Base-by-base conservation (phyloP, 208 protist genomes). In the Leishmania turanica region DNA sequence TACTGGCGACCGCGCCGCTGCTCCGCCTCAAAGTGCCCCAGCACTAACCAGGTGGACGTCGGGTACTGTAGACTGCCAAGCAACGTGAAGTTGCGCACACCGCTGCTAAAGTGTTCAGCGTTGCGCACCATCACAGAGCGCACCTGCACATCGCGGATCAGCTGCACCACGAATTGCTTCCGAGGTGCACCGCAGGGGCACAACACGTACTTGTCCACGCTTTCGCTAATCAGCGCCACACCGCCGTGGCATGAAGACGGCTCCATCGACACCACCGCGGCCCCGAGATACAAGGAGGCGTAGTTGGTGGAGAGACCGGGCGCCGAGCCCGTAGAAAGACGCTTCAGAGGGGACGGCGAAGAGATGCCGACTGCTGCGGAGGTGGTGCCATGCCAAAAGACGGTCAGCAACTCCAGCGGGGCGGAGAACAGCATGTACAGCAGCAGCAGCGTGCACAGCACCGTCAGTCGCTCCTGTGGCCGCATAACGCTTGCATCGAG, bases 51-150 rank as follows among this genome's bases (percentile, higher is more conserved):
- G 47, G 66, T 58, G 51, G 77, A 13, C 21, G 65, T 80, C 49
- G 77, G 77, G 77, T 80, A 74, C 65, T 74, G 64, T 47, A 47
- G 47, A 64, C 75, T 78, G 24, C 75, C 75, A 19, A 78, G 75
- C 75, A 78, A 31, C 31, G 77, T 80, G 66, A 80, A 80, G 66
- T 74, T 80, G 77, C 77, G 77, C 49, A 80, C 77, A 56, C 68
- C 77, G 66, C 77, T 80, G 66, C 64, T 72, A 45, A 80, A 75
- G 77, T 80, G 68, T 53, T 74, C 77, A 11, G 77, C 65, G 40
- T 80, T 75, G 34, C 68, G 77, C 77, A 80, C 27, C 77, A 80
- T 64, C 31, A 80, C 75, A 24, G 75, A 49, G n/a, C 75, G 75
- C 58, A 78, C 75, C 75, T 78, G 60, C 60, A 78, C 75, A 70